Base-by-base conservation (phyloP, 2,329 filamentous ascomycete genomes). In the Rachicladosporium sp. region DNA sequence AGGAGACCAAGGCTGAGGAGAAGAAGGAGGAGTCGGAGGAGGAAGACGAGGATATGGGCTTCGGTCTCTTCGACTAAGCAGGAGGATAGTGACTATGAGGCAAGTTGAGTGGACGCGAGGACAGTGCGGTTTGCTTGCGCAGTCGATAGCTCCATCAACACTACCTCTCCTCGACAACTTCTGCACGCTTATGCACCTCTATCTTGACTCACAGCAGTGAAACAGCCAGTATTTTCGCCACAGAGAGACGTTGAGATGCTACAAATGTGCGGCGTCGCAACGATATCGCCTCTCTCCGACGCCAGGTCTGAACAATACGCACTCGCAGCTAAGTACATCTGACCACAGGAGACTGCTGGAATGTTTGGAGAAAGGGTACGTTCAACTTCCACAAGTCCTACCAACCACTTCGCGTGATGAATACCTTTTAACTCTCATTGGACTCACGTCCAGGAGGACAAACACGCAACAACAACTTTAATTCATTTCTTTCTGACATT, bases 401-500 rank as follows among this genome's bases (percentile, higher is more conserved):
- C 38, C 33, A n/a, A 35, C 43, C 29, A 40, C 9, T 36, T 55
- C 62, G 63, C 55, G 74, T 70, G 75, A 80, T 78, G 71, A 78
- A 62, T 63, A 46, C 60, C 77, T 78, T 79, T 79, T 78, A 79
- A 78, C 74, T 66, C 74, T 67, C 68, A 77, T 61, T 55, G 23
- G 23, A 27, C 61, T 57, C 59, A 58, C 37, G 39, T 41, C 67
- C 42, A 62, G 77, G 74, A 75, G 64, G 73, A 76, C 70, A 68
- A 69, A 70, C 65, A 66, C 27, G 35, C 70, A 76, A 74, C 73
- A 75, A 72, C 67, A 73, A 73, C 68, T 78, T 73, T 79, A 27
- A 27, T 74, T 79, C 78, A 78, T 79, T 79, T 79, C 78, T 79
- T 78, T 61, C 72, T 78, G 75, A n/a, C n/a, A n/a, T n/a, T n/a